Evolutionary conservation across 768 basidiomycete species (phyloP), one percentile per base, ranked within the genome.

Genomic region (Leucocoprinus birnbaumii): DNA sequence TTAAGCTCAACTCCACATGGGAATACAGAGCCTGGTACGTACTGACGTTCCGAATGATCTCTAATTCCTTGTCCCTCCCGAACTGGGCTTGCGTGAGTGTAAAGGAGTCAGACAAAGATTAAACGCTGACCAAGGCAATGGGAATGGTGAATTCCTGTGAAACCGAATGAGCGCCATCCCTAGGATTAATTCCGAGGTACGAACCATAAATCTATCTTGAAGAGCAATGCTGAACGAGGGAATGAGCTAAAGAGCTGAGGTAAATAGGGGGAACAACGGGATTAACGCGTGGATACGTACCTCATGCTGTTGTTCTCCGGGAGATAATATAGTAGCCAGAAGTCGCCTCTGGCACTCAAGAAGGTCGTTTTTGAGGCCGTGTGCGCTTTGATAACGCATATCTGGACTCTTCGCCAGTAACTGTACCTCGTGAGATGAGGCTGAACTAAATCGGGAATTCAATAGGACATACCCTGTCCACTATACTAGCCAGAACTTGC

Each of bases 1-100:
- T 41, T 38, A 4, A 52, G 44, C 18, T 19, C 41, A 41, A 45
- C 25, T 13, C 38, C 18, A 11, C 5, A 14, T 21, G 37, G 14
- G n/a, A 41, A 18, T 6, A 27, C 11, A 4, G 18, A 22, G 37
- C 14, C 24, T 10, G 42, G 3, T 27, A 81, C 79, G 73, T 61
- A 82, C 80, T 85, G 55, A 89, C 82, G 66, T 80, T 84, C 45
- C 84, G 77, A 53, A 90, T 84, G 42, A 73, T 69, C 42, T 89
- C 86, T 1, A 89, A 69, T 66, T 89, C 87, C 61, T 79, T 85
- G 47, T 88, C 85, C 44, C 88, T 77, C 6, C 88, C 88, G 63
- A 86, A 89, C 81, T 84, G 51, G 19, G 34, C 41, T 27, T 42
- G 31, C 14, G 57, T 57, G 44, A 44, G 53, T 19, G 40, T 25